Evolutionary conservation across 495 filamentous ascomycete genomes (phyloP).

Genomic region (Hypoxylon rickii): DNA sequence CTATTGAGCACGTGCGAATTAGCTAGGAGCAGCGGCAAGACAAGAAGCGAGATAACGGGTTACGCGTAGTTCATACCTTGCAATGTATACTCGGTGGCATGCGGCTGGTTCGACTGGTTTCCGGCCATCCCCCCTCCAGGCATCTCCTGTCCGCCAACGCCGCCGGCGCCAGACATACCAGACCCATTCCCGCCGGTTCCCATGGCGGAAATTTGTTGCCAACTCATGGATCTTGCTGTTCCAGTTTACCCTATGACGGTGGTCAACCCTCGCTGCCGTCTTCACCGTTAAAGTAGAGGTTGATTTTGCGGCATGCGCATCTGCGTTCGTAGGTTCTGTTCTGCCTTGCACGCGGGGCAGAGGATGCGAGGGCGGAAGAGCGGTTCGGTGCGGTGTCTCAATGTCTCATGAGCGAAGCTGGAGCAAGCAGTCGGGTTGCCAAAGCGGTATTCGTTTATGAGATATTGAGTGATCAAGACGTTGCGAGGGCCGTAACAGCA

Average conservation of each 20-base stretch:
- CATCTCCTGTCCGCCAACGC: slow-evolving; percentile 34
- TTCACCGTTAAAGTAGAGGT: slow-evolving; percentile 31
- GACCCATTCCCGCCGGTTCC: slow-evolving; percentile 35
- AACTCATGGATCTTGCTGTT: slow-evolving; percentile 34
- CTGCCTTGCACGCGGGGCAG: slow-evolving; percentile 10
- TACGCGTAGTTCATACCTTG: no score
- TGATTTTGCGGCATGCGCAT: slow-evolving; percentile 36
- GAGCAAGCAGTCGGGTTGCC: not conserved
- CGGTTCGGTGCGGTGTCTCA: slow-evolving; percentile 26
- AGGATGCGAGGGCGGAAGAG: slow-evolving; percentile 14
- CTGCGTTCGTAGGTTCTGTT: slow-evolving; percentile 23
- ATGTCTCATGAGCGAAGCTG: slow-evolving; percentile 1
- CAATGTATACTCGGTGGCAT: slow-evolving; percentile 96
- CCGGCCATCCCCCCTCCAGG: slow-evolving; percentile 23
- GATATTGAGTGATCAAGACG: not conserved
- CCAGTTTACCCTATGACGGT: slow-evolving; percentile 19
- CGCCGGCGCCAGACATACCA: slow-evolving; percentile 23
- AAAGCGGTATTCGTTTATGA: slow-evolving; percentile 3
- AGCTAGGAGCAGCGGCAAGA: no score
- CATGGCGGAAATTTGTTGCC: slow-evolving; percentile 38
- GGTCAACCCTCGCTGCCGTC: slow-evolving; percentile 29
- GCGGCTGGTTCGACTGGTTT: slow-evolving; percentile 57
- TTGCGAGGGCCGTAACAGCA: not conserved
- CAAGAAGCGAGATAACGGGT: no score
- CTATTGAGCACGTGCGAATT: slow-evolving; percentile 49